Conservation (phyloP, 176 grass and related monocot genomes). For the Hordeum marinum region DNA sequence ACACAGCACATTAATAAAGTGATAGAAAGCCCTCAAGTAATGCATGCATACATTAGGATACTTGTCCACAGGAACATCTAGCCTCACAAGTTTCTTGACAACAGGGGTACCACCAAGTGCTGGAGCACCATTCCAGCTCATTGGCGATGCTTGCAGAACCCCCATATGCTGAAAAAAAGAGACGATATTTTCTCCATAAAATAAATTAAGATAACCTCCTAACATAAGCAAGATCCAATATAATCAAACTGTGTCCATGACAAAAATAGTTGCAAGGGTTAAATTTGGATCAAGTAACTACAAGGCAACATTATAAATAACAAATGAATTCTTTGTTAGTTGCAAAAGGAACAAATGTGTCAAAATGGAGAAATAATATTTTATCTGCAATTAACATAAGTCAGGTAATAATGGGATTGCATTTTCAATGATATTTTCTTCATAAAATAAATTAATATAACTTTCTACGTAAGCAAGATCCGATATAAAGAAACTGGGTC, state of each 20-base stretch:
- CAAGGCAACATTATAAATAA: neutral
- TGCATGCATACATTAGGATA: conserved; percentile 66
- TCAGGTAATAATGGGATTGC: too few species aligned
- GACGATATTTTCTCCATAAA: conserved; percentile 25
- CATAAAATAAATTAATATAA: conserved; percentile 21
- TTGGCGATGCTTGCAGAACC: conserved; percentile 48
- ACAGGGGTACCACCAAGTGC: conserved; percentile 48
- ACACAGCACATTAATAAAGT: neutral
- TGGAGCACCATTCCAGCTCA: conserved; percentile 71
- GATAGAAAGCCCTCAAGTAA: conserved; percentile 29
- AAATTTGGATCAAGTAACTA: conserved; percentile 13
- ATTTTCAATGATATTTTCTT: conserved; percentile 20
- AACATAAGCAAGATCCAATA: neutral
- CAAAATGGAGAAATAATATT: conserved; percentile 26
- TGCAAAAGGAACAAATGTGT: neutral
- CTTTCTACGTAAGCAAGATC: neutral
- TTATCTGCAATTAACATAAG: conserved; percentile 2
- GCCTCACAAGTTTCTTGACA: conserved; percentile 87
- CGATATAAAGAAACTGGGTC: neutral
- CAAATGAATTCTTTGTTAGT: neutral
- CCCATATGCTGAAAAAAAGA: conserved; percentile 70
- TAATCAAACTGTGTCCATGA: neutral
- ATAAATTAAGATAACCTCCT: conserved; percentile 8
- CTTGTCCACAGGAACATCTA: conserved; percentile 92
- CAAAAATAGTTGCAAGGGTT: neutral